Evolutionary conservation across 768 basidiomycete genomes (phyloP), one percentile per base, ranked within the genome.

Genomic region (Phanerochaete sordida): DNA sequence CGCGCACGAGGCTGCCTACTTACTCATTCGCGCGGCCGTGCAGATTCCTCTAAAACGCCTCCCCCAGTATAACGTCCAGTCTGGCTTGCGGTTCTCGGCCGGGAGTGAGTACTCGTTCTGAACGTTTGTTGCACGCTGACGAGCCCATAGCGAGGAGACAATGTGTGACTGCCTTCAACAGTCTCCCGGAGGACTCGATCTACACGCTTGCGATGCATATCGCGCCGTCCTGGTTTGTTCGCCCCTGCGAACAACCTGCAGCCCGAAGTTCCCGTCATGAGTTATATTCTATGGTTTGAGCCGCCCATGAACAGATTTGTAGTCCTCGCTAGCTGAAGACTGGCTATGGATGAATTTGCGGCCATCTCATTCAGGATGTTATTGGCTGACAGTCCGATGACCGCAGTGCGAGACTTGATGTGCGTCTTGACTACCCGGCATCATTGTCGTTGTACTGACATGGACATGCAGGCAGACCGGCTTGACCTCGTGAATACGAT

Each of bases 341-440:
- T 99, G 97, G 97, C 76, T 98, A 66, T 99, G 97, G 96, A 91
- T 93, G 71, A 56, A 81, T 79, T 72, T n/a, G n/a, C n/a, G n/a
- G n/a, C 27, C 27, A 26, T 43, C 39, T 9, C n/a, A n/a, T n/a
- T n/a, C n/a, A 52, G 28, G 31, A 27, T 24, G 15, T 24, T 3
- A 1, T 28, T 43, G 5, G 24, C n/a, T 9, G 5, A n/a, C n/a
- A n/a, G n/a, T n/a, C n/a, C n/a, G 13, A 24, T 44, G 37, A 0
- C 16, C 43, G 15, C n/a, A n/a, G 92, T 98, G 96, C 71, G 96
- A 98, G 79, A 98, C 96, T 0, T 98, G 97, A 96, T 99, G 97
- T 85, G 83, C 61, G 86, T 78, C 39, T 39, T 23, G 31, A n/a
- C n/a, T n/a, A n/a, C n/a, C n/a, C n/a, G n/a, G n/a, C n/a, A n/a